Percentiles rank a stretch among this genome's conserved stretches.
These are phyloP conservation scores for Penicillium corylophilum DNA, from an alignment of 2,329 filamentous ascomycete species.

Conservation along the genomic window DNA sequence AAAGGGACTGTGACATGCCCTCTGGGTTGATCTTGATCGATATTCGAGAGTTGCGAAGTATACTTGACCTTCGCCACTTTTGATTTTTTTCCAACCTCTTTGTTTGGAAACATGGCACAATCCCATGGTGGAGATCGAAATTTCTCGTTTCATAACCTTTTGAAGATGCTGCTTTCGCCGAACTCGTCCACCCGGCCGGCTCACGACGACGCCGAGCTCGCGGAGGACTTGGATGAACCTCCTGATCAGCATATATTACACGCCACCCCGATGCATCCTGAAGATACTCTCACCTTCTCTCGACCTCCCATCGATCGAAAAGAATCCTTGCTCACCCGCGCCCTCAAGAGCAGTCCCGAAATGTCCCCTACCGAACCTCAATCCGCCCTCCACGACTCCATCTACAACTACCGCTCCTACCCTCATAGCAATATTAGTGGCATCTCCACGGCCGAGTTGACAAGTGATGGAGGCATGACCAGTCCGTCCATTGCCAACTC, in stretches of 20 bases:
- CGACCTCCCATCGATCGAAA: conserved; percentile 55
- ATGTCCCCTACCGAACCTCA: conserved; percentile 36
- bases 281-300: conserved; percentile 41
- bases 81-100: conserved; percentile 9
- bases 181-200: conserved; percentile 38
- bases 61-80: conserved; percentile 18
- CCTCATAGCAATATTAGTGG: conserved; percentile 73
- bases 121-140: conserved; percentile 32
- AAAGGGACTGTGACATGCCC: conserved; percentile 32
- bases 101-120: conserved; percentile 31
- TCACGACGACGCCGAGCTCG: conserved; percentile 61
- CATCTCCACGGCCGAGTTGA: conserved; percentile 83
- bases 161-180: conserved; percentile 47
- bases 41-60: conserved; percentile 25
- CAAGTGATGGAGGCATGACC: conserved; percentile 89
- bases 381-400: conserved; percentile 41
- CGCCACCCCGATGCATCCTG: conserved; percentile 30
- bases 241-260: conserved; percentile 58
- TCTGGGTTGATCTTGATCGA: conserved; percentile 33
- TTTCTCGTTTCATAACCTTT: conserved; percentile 41
- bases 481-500: conserved; percentile 86
- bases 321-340: conserved; percentile 83
- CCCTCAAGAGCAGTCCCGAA: conserved; percentile 68
- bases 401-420: conserved; percentile 57
- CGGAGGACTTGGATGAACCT: conserved; percentile 82